Percentiles rank a stretch among this genome's conserved stretches.
These are phyloP conservation scores for Acarospora socialis DNA, from an alignment of 2,329 filamentous ascomycete species.

Conservation along the genomic window DNA sequence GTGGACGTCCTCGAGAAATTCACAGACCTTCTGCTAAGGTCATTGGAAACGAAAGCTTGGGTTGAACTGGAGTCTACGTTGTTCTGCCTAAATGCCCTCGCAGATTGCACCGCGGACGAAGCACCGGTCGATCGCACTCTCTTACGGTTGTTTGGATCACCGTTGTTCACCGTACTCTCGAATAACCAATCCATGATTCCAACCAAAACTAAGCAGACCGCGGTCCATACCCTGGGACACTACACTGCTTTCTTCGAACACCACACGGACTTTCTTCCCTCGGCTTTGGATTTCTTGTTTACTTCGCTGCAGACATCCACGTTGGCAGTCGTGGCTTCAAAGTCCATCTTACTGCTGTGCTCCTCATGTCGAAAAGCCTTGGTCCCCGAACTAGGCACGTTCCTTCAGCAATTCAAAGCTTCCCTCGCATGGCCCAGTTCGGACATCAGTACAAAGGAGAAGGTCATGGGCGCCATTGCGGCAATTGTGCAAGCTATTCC, in stretches of 20 bases:
- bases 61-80: conserved; percentile 37
- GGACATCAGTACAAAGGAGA: conserved; percentile 57
- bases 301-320: conserved; percentile 47
- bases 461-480: conserved; percentile 58
- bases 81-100: conserved; percentile 27
- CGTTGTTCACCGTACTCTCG: conserved; percentile 36
- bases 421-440: conserved; percentile 46
- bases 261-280: conserved; percentile 51
- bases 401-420: conserved; percentile 57
- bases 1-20: conserved; percentile 32
- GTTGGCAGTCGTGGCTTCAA: conserved; percentile 55
- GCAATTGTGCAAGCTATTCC: conserved; percentile 60
- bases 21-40: conserved; percentile 28
- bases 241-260: conserved; percentile 66
- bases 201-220: conserved; percentile 50
- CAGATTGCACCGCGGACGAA: conserved; percentile 19
- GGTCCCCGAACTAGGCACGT: conserved; percentile 51
- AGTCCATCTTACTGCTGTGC: conserved; percentile 59
- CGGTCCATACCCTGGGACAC: conserved; percentile 54
- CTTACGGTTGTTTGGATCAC: conserved; percentile 41
- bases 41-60: conserved; percentile 31
- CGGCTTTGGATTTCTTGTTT: conserved; percentile 62
- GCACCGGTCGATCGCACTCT: conserved; percentile 17
- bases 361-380: conserved; percentile 59
- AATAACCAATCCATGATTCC: conserved; percentile 37